These are phyloP conservation scores for Stenogyne calaminthoides DNA, from an alignment of 305 asterid genomes.

Conservation along the genomic window DNA sequence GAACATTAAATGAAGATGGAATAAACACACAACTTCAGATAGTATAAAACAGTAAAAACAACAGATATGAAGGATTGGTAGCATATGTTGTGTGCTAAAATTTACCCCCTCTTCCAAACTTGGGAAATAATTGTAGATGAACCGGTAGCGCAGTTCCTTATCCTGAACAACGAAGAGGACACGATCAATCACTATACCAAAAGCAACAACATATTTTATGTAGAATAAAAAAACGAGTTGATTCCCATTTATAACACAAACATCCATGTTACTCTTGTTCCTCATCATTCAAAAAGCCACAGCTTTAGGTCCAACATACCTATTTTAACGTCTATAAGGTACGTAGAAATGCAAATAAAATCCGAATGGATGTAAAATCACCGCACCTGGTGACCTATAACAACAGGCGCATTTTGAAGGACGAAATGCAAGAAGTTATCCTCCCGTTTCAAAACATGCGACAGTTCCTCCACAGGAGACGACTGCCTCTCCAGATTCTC, in stretches of 20 bases:
- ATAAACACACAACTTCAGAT: neutral
- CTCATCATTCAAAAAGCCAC: neutral
- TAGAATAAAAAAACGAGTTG: neutral
- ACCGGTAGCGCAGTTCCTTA: constrained; percentile 79
- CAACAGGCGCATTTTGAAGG: constrained; percentile 95
- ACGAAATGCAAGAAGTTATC: constrained; percentile 91
- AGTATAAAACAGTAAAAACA: neutral
- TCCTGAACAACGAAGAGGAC: constrained; percentile 59
- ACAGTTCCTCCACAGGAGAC: constrained; percentile 83
- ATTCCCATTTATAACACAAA: neutral
- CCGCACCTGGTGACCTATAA: constrained; percentile 95
- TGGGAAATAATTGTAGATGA: constrained; percentile 95
- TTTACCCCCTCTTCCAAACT: constrained; percentile 84
- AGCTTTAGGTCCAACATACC: no score
- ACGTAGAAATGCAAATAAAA: constrained; percentile 11
- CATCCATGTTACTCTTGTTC: neutral
- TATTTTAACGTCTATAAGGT: neutral
- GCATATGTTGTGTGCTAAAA: no score
- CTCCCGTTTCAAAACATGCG: constrained; percentile 76
- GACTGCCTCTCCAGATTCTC: constrained; percentile 76
- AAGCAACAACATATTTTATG: neutral
- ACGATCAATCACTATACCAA: neutral
- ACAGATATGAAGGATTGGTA: no score
- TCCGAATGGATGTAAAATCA: no score
- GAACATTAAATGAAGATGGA: neutral